Conservation (phyloP, 768 basidiomycete genomes). For the Termitomyces sp. region DNA sequence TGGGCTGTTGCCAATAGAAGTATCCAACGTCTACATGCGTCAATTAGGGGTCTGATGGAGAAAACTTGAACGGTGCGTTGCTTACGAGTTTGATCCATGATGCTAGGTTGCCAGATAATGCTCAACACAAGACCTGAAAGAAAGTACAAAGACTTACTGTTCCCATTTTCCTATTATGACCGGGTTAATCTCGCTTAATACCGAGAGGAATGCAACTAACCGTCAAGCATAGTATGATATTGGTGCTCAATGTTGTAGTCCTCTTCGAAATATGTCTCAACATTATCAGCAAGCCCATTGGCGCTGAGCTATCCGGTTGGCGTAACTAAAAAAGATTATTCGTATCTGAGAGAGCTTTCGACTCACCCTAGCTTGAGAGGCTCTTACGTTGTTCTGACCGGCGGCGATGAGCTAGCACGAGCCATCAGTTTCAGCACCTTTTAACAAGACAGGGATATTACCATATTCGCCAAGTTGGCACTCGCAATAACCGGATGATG, state of each 20-base stretch:
- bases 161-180: constrained; percentile 54
- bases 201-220: constrained; percentile 24
- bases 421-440: background rate
- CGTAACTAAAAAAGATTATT: background rate
- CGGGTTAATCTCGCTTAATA: background rate
- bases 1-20: constrained; percentile 71
- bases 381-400: constrained; percentile 57
- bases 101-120: constrained; percentile 28
- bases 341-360: background rate
- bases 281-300: constrained; percentile 52
- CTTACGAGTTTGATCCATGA: constrained; percentile 69
- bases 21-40: constrained; percentile 45
- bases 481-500: constrained; percentile 62
- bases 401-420: constrained; percentile 43
- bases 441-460: constrained; percentile 8
- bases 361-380: constrained; percentile 54
- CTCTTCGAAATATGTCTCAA: constrained; percentile 52
- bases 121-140: background rate
- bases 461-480: constrained; percentile 55
- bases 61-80: background rate
- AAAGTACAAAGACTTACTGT: constrained; percentile 33
- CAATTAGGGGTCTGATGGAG: background rate
- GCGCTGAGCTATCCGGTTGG: constrained; percentile 39
- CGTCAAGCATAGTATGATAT: constrained; percentile 57
- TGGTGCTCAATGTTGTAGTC: constrained; percentile 59